Evolutionary conservation across 345 rosid species (phyloP).

Genomic region (Populus davidiana): DNA sequence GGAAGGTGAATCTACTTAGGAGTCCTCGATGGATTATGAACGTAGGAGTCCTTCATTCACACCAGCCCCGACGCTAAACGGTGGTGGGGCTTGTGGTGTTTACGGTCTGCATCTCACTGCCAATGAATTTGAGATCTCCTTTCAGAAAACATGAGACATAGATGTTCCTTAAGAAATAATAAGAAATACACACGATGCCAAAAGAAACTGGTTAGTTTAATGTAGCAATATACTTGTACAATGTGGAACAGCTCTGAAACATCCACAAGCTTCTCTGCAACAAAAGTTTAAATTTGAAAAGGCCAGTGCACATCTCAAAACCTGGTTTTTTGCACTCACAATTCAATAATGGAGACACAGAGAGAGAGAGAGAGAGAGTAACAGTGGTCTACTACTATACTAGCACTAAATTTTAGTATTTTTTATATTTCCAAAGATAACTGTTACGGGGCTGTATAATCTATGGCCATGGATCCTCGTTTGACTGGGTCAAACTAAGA

Average conservation of each 20-base stretch:
- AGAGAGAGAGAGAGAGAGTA: not conserved
- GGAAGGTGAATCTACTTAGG: conserved; percentile 23
- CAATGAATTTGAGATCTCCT: not conserved
- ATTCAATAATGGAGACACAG: conserved; percentile 17
- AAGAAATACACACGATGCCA: not conserved
- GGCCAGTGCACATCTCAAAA: conserved; percentile 21
- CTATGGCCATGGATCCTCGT: not conserved
- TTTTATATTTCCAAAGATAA: no score
- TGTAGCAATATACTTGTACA: not conserved
- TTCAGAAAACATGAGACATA: not conserved
- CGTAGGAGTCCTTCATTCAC: not conserved
- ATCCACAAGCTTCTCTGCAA: conserved; percentile 34
- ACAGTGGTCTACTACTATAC: not conserved
- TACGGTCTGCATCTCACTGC: not conserved
- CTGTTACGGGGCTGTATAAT: not conserved
- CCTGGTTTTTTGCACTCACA: conserved; percentile 26
- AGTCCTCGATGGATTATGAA: conserved; percentile 11
- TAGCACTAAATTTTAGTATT: not conserved
- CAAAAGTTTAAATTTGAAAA: conserved; percentile 22
- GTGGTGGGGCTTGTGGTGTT: not conserved
- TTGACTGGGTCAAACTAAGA: conserved; percentile 27
- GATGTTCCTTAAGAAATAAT: not conserved
- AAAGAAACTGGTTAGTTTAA: not conserved
- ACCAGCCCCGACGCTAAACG: not conserved
- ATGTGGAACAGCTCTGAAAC: conserved; percentile 19